Evolutionary conservation across 1,284 basidiomycete species (phyloP).

Genomic region (Ceratobasidium sp.): DNA sequence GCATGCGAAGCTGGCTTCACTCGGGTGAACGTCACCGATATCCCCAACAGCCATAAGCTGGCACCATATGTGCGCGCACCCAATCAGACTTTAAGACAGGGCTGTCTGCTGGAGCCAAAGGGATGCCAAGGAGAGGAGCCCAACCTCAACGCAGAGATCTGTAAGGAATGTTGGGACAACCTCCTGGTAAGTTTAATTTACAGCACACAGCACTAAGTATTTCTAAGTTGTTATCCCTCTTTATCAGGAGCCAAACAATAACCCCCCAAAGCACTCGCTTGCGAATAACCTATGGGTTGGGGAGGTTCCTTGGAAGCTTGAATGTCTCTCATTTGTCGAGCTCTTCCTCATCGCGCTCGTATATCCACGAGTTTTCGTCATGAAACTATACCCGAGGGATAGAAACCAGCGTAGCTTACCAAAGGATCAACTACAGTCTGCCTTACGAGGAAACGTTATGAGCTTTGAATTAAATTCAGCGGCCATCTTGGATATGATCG

Average conservation of each 20-base stretch:
- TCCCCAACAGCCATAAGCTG: neutral
- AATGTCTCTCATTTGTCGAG: conserved; percentile 50
- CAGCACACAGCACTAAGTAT: neutral
- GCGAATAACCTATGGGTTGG: conserved; percentile 57
- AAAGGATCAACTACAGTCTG: conserved; percentile 48
- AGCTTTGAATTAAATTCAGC: conserved; percentile 51
- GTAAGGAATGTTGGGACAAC: neutral
- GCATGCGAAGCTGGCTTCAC: neutral
- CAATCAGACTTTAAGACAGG: neutral
- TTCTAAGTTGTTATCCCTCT: neutral
- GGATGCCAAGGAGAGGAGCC: neutral
- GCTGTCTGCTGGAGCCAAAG: neutral
- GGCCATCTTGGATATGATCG: conserved; percentile 51
- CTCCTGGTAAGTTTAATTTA: neutral
- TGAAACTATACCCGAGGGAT: conserved; percentile 53
- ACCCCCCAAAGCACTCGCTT: conserved; percentile 49
- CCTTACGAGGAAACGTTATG: conserved; percentile 54
- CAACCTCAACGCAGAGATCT: neutral
- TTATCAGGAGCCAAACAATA: neutral
- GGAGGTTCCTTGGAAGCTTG: conserved; percentile 48
- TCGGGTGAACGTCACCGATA: neutral
- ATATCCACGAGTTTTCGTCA: conserved; percentile 51
- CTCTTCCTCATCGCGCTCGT: conserved; percentile 49
- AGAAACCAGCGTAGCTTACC: conserved; percentile 45
- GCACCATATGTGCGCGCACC: neutral